Base-by-base conservation (phyloP, 2,329 filamentous ascomycete species). In the Nigrograna mackinnonii region DNA sequence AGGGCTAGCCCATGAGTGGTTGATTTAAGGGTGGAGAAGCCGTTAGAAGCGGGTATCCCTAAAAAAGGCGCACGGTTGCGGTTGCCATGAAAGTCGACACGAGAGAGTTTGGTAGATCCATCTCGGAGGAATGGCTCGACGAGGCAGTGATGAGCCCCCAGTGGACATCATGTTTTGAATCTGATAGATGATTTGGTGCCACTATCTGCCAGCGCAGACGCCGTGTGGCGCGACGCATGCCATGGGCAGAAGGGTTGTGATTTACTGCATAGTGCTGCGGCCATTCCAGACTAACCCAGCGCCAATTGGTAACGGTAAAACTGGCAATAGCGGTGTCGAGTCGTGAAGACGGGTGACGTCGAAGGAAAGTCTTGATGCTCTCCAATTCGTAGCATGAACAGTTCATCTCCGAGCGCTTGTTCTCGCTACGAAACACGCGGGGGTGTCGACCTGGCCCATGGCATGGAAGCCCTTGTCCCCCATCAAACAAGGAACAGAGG, bases 21-120 rank as follows among this genome's bases (percentile, higher is more conserved):
- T 43, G 36, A 50, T 36, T 22, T 26, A 24, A 42, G 21, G n/a
- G 39, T 46, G 43, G 46, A 46, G 35, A 39, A 42, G 40, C 48
- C 42, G 47, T 54, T 60, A 54, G 47, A 46, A 41, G 52, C 43
- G 52, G 44, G 19, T n/a, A 55, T 55, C 48, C n/a, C 22, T 52
- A 50, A 20, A 47, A 54, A 49, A 54, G 40, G 36, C 41, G 48
- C 51, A 56, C 49, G 53, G 44, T 37, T 38, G 46, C 43, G 50
- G 55, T 45, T 49, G 55, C 50, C 50, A 44, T 32, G 43, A 31
- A 39, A 46, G 44, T 38, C 22, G 35, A 35, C 42, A 26, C 21
- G 43, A 44, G 37, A 46, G 44, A 42, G 34, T 39, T 44, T 41
- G 44, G 53, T 41, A 55, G 58, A 65, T 61, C 54, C 22, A 54